Conservation (phyloP, 2,329 filamentous ascomycete species). For the Zasmidium citrigriseum region DNA sequence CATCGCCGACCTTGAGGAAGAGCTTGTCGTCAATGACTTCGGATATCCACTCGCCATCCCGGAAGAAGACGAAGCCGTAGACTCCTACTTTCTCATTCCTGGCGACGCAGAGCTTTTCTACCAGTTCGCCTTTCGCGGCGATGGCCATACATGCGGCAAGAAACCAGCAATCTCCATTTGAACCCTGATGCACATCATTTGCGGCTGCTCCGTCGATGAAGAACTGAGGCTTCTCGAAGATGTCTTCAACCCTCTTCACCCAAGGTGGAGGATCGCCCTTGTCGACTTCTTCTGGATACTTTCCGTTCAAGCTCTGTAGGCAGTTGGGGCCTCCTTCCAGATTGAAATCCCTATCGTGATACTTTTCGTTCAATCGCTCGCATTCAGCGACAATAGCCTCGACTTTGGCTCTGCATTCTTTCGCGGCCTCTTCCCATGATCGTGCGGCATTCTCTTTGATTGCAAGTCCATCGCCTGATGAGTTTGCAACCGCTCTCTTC, state of each 20-base stretch:
- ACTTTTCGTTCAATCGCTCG: constrained; percentile 78
- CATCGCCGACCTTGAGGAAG: constrained; percentile 78
- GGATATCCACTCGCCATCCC: constrained; percentile 88
- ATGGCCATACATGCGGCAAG: constrained; percentile 78
- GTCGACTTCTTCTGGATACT: constrained; percentile 14
- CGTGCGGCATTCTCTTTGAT: constrained; percentile 29
- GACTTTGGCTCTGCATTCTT: constrained; percentile 65
- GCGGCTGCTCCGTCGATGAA: constrained; percentile 73
- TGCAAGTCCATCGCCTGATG: constrained; percentile 24
- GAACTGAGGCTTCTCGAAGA: constrained; percentile 53
- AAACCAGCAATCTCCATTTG: constrained; percentile 82
- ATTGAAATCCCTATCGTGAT: constrained; percentile 83
- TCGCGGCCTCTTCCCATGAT: constrained; percentile 72
- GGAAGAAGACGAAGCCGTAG: constrained; percentile 82
- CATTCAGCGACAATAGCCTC: constrained; percentile 64
- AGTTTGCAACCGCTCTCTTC: constrained; percentile 20
- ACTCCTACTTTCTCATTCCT: constrained; percentile 73
- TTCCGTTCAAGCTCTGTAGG: constrained; percentile 30
- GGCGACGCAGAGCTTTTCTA: constrained; percentile 73
- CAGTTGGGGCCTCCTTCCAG: constrained; percentile 65
- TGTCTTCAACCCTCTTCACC: constrained; percentile 36
- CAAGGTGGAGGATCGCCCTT: constrained; percentile 31
- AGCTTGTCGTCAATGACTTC: constrained; percentile 91
- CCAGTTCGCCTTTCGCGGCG: constrained; percentile 69
- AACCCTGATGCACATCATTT: constrained; percentile 77